Evolutionary conservation across 1,284 basidiomycete species (phyloP).

Genomic region (Mycena sp.): DNA sequence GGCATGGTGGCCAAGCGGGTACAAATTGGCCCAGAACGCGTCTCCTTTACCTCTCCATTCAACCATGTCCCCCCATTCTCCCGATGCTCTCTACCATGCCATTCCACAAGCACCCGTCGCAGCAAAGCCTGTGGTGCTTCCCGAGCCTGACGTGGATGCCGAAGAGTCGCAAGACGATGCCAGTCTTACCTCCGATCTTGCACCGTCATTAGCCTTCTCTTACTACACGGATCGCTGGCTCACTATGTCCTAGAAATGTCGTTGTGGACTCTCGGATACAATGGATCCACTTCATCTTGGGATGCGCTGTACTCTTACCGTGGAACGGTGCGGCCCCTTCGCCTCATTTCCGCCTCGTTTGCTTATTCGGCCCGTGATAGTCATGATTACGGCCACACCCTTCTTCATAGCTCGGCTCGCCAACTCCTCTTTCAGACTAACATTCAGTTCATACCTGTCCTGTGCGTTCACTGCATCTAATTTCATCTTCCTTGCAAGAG

Average conservation of each 20-base stretch:
- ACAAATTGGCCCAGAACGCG: not conserved
- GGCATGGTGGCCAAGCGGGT: no score
- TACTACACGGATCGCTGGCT: slow-evolving; percentile 15
- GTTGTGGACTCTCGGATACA: slow-evolving; percentile 55
- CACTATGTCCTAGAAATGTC: slow-evolving; percentile 38
- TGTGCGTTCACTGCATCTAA: slow-evolving; percentile 70
- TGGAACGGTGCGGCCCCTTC: slow-evolving; percentile 74
- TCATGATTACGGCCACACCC: slow-evolving; percentile 79
- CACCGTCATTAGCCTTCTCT: slow-evolving; percentile 8
- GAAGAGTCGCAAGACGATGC: slow-evolving; percentile 30
- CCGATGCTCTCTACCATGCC: slow-evolving; percentile 33
- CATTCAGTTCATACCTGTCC: slow-evolving; percentile 78
- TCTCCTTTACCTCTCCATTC: no score
- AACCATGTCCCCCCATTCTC: slow-evolving; percentile 26
- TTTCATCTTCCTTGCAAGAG: slow-evolving; percentile 75
- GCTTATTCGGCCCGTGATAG: slow-evolving; percentile 45
- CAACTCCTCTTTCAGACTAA: slow-evolving; percentile 60
- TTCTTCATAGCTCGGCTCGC: slow-evolving; percentile 75
- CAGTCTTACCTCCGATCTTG: slow-evolving; percentile 4
- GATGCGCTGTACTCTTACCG: slow-evolving; percentile 76
- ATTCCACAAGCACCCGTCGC: slow-evolving; percentile 37
- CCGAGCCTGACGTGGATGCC: slow-evolving; percentile 47
- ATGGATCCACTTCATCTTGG: slow-evolving; percentile 77
- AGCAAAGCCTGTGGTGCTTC: slow-evolving; percentile 38
- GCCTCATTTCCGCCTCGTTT: not conserved